Percentiles rank a stretch among this genome's conserved stretches.
Conservation (phyloP, 352 stramenopile genomes). For the Phytopythium aichiense region DNA sequence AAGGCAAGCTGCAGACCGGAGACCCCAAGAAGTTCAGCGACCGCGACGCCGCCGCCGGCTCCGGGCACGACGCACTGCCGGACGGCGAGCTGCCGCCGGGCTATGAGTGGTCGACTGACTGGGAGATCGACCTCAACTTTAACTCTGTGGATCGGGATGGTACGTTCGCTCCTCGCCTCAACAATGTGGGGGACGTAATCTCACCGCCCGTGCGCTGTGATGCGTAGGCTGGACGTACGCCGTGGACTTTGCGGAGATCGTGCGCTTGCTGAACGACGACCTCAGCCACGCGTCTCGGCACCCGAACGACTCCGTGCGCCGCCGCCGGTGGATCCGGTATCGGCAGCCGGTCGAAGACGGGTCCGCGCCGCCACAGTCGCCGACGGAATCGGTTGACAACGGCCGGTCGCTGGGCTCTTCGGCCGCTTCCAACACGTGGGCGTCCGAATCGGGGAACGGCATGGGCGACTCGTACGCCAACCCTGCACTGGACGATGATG, state of each 20-base stretch:
- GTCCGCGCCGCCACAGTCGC: conserved; percentile 30
- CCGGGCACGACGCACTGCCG: conserved; percentile 62
- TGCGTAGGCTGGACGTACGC: conserved; percentile 71
- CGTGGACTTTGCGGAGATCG: conserved; percentile 73
- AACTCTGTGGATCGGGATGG: conserved; percentile 73
- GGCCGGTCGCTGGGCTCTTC: conserved; percentile 37
- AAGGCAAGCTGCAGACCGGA: conserved; percentile 60
- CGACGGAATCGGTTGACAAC: conserved; percentile 36
- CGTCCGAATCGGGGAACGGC: conserved; percentile 27
- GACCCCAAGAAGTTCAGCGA: conserved; percentile 79
- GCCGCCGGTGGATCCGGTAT: conserved; percentile 80
- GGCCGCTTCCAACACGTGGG: conserved; percentile 45
- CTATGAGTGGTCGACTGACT: conserved; percentile 78
- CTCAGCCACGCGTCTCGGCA: conserved; percentile 81
- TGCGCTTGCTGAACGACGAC: conserved; percentile 72
- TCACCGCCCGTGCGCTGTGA: neutral
- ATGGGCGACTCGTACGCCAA: conserved; percentile 22
- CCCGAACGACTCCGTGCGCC: conserved; percentile 68
- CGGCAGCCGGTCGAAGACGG: conserved; percentile 41
- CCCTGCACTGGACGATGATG: conserved; percentile 43
- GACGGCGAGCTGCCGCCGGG: conserved; percentile 61
- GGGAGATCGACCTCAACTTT: conserved; percentile 82
- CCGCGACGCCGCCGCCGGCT: conserved; percentile 40
- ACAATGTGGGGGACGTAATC: neutral
- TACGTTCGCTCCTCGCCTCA: neutral